Evolutionary conservation across 768 basidiomycete genomes (phyloP).

Genomic region (Suillus occidentalis): DNA sequence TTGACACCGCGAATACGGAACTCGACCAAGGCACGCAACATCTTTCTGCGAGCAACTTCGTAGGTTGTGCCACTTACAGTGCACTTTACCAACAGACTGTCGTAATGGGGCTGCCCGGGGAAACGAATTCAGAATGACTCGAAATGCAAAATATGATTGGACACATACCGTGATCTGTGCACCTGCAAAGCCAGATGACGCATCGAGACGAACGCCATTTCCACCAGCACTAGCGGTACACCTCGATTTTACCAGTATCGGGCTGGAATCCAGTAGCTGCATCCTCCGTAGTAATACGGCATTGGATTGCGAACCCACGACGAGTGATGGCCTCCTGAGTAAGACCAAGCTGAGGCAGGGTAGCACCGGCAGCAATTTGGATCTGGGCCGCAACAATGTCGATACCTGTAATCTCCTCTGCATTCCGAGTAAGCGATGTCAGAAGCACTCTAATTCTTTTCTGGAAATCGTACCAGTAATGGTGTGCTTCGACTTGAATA

Average conservation of each 20-base stretch:
- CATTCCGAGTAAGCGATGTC: slow-evolving; percentile 8
- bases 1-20: slow-evolving; percentile 99
- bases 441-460: not conserved
- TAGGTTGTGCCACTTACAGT: slow-evolving; percentile 96
- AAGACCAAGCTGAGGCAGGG: slow-evolving; percentile 91
- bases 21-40: slow-evolving; percentile 98
- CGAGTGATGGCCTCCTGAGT: slow-evolving; percentile 95
- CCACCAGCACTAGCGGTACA: slow-evolving; percentile 98
- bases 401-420: slow-evolving; percentile 99
- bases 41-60: slow-evolving; percentile 97
- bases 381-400: slow-evolving; percentile 99
- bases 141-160: slow-evolving; percentile 6
- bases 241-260: slow-evolving; percentile 98
- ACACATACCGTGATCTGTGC: slow-evolving; percentile 91
- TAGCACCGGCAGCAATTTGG: slow-evolving; percentile 98
- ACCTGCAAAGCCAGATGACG: slow-evolving; percentile 96
- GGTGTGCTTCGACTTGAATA: slow-evolving; percentile 99
- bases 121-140: not conserved
- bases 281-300: slow-evolving; percentile 98
- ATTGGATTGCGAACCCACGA: slow-evolving; percentile 97
- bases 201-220: slow-evolving; percentile 96
- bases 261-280: slow-evolving; percentile 92
- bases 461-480: slow-evolving; percentile 72
- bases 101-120: slow-evolving; percentile 83
- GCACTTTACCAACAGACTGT: slow-evolving; percentile 96